Base-by-base conservation (phyloP, 2,329 filamentous ascomycete species). In the Bipolaris victoriae region DNA sequence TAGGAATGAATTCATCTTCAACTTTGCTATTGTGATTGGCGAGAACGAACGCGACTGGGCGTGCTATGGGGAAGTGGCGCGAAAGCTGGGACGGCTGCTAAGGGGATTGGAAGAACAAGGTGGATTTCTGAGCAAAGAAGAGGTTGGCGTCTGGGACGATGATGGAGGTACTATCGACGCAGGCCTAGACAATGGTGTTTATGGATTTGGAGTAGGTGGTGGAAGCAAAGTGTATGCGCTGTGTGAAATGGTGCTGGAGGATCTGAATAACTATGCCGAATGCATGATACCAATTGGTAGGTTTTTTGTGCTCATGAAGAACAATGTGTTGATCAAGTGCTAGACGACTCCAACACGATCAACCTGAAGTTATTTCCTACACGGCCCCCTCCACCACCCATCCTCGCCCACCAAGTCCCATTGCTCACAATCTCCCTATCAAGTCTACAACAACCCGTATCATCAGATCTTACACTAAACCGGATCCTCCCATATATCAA, bases 1-100 rank as follows among this genome's bases (percentile, higher is more conserved):
- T 71, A 89, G 95, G 57, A 97, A 97, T 78, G 91, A 96, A 77
- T 98, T 97, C 81, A 97, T 97, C 73, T 99, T 98, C 85, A 98
- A 98, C 77, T 97, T 98, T 73, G 92, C 92, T 57, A 82, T 98
- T 43, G 89, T 97, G 26, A 82, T 97, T 48, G 85, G 90, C 49
- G 84, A 87, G 55, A 81, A 84, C 33, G 81, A 84, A 13, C 74
- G 74, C 3, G 90, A 96, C 71, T 90, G 90, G 74, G 85, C 86
- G 47, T 89, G 88, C 33, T 96, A 92, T 75, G 91, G 93, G 76
- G 88, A 88, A 62, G 90, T 98, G 31, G 92, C 97, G 52, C 83
- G 90, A 64, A 91, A 96, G 68, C 82, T 98, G 49, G 95, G 94
- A 1, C 84, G 89, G 60, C 87, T 95, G 26, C 92, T 98, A 80